phyloP scores from a whole-genome alignment of 169 alveolate genomes.

The Plasmodium ovale region DNA sequence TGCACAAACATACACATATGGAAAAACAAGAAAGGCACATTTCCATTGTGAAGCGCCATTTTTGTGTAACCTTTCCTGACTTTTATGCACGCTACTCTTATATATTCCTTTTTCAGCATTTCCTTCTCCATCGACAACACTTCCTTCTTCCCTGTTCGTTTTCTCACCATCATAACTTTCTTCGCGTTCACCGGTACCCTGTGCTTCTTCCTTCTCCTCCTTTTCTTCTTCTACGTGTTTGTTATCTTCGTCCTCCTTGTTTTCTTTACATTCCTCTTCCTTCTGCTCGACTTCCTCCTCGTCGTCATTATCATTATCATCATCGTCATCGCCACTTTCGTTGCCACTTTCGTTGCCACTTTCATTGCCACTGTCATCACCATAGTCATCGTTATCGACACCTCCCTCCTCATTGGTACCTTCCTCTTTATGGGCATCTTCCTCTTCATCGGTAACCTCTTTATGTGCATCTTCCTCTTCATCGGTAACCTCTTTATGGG shows the following conservation, averaged over 20 bases:
- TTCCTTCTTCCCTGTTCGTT: neutral
- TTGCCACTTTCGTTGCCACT: neutral
- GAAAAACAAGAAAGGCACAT: too few species aligned
- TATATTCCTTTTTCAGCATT: conserved; percentile 2
- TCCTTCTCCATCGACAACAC: conserved; percentile 7
- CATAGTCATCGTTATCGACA: neutral
- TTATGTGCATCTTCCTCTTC: conserved; percentile 4
- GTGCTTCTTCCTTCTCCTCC: conserved; percentile 1
- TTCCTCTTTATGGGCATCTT: neutral
- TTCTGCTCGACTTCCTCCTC: neutral
- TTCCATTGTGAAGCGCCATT: too few species aligned
- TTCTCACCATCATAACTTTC: conserved; percentile 16
- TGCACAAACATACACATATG: neutral
- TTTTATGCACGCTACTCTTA: conserved; percentile 35
- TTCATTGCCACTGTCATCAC: neutral
- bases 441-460: neutral
- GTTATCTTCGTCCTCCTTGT: neutral
- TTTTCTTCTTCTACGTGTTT: neutral
- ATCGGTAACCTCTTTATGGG: neutral
- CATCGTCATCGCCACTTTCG: neutral
- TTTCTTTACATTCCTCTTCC: neutral
- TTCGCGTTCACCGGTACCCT: neutral
- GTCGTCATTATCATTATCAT: conserved; percentile 2
- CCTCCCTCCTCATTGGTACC: neutral
- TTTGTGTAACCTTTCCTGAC: conserved; percentile 40